phyloP scores from a whole-genome alignment of 495 filamentous ascomycete genomes.

The Talaromyces stipitatus region DNA sequence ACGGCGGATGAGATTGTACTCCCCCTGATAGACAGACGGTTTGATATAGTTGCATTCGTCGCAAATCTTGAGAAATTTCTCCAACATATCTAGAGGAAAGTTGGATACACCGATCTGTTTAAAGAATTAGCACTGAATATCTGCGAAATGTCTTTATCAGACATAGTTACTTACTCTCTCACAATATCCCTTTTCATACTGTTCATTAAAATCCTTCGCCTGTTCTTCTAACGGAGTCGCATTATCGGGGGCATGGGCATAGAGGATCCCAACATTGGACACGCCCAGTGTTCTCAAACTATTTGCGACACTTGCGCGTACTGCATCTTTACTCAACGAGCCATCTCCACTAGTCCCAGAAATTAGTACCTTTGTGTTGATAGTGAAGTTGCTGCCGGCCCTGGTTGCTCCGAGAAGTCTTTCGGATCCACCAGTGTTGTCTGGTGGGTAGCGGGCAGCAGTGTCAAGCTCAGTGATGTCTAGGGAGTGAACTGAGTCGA shows the following conservation, averaged over 20 bases:
- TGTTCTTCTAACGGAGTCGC: slow-evolving; percentile 24
- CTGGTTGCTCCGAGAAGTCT: slow-evolving; percentile 30
- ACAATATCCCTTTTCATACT: slow-evolving; percentile 18
- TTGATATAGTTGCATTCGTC: slow-evolving; percentile 28
- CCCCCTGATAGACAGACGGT: slow-evolving; percentile 33
- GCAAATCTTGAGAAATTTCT: slow-evolving; percentile 26
- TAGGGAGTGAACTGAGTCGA: slow-evolving; percentile 16
- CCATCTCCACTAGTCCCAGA: not conserved
- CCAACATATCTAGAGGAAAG: slow-evolving; percentile 20
- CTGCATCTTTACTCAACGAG: slow-evolving; percentile 7
- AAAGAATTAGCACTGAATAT: not conserved
- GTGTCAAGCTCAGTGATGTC: slow-evolving; percentile 33
- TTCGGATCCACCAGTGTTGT: slow-evolving; percentile 33
- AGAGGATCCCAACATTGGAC: slow-evolving; percentile 22
- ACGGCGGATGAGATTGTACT: slow-evolving; percentile 33
- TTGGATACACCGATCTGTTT: slow-evolving; percentile 37
- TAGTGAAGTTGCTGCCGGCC: slow-evolving; percentile 19
- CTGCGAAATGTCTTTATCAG: not conserved
- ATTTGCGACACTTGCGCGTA: slow-evolving; percentile 17
- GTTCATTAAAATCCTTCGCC: slow-evolving; percentile 20
- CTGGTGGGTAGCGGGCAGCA: slow-evolving; percentile 36
- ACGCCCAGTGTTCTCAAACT: slow-evolving; percentile 19
- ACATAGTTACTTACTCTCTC: slow-evolving; percentile 12
- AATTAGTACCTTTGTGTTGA: slow-evolving; percentile 35
- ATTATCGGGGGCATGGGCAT: slow-evolving; percentile 27